Conservation (phyloP, 2,329 filamentous ascomycete genomes). For the Ascochyta fabae region DNA sequence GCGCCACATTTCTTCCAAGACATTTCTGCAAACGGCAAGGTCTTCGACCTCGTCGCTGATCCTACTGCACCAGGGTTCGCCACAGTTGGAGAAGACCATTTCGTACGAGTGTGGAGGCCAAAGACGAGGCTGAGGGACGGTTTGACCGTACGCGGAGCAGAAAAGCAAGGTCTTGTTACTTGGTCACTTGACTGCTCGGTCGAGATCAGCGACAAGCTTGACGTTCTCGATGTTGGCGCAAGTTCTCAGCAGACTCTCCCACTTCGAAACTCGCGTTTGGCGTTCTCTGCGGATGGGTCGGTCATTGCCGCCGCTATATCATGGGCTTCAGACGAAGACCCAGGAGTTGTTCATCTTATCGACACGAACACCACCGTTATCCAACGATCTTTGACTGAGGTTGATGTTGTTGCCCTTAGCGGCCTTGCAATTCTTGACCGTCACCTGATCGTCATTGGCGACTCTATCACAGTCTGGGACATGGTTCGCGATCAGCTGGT, state of each 20-base stretch:
- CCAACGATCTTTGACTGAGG: constrained; percentile 69
- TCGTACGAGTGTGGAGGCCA: constrained; percentile 82
- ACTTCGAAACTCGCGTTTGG: constrained; percentile 66
- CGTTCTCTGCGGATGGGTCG: constrained; percentile 66
- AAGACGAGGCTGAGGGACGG: constrained; percentile 73
- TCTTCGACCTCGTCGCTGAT: constrained; percentile 77
- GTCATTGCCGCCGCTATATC: constrained; percentile 45
- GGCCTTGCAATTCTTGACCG: constrained; percentile 75
- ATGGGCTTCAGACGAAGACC: constrained; percentile 50
- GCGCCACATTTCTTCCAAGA: constrained; percentile 71
- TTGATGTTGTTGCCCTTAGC: constrained; percentile 70
- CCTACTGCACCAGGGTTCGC: constrained; percentile 76
- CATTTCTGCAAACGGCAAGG: constrained; percentile 57
- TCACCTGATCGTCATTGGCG: constrained; percentile 76
- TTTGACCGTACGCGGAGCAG: constrained; percentile 63
- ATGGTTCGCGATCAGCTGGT: constrained; percentile 78
- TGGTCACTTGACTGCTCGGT: constrained; percentile 74
- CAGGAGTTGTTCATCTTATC: constrained; percentile 75
- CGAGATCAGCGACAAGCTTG: constrained; percentile 50
- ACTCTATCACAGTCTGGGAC: constrained; percentile 80
- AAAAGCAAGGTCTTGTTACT: constrained; percentile 65
- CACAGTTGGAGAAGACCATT: constrained; percentile 81
- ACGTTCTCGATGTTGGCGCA: constrained; percentile 31
- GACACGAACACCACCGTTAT: constrained; percentile 73
- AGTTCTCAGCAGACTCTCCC: constrained; percentile 37